Base-by-base conservation (phyloP, 345 rosid species). In the Mallotus nudiflorus region DNA sequence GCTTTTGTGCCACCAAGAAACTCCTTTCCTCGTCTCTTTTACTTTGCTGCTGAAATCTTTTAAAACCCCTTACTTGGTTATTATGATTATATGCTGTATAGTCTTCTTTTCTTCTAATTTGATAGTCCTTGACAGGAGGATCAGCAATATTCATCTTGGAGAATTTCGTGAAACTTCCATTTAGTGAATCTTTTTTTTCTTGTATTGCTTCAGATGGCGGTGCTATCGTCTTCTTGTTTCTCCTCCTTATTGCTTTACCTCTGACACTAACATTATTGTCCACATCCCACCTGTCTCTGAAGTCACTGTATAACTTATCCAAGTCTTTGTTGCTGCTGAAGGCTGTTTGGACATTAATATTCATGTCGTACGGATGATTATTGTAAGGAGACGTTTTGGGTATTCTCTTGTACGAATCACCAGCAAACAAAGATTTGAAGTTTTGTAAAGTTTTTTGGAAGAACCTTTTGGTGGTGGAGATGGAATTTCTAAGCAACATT, bases 401-500 rank as follows among this genome's bases (percentile, higher is more conserved):
- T 39, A 92, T 82, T 73, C 82, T 90, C 20, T 87, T 75, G 80
- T 92, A 88, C 18, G 48, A 53, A 33, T 27, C 73, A 33, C 68
- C 67, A 13, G 88, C 68, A 81, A 92, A 77, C 14, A 92, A 82
- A 62, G 88, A 85, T 69, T 81, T 87, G 76, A 92, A 56, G 67
- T 67, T 79, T 48, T 77, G 68, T 3, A 90, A 1, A 76, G 92
- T 85, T 78, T 76, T 92, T 2, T 74, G 76, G 54, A 92, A 82
- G 81, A 90, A 82, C 49, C 71, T 92, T 71, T 74, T 91, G 73
- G 92, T 87, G 77, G 54, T 77, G 63, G 84, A 80, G 71, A 88
- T 69, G 71, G 96, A 73, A 65, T 73, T 90, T 80, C 84, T 79
- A 16, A 92, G 72, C 78, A 82, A 48, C 97, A 92, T 86, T 75